Evolutionary conservation across 805 yeast species (phyloP).

Genomic region (Spathaspora hagerdaliae): DNA sequence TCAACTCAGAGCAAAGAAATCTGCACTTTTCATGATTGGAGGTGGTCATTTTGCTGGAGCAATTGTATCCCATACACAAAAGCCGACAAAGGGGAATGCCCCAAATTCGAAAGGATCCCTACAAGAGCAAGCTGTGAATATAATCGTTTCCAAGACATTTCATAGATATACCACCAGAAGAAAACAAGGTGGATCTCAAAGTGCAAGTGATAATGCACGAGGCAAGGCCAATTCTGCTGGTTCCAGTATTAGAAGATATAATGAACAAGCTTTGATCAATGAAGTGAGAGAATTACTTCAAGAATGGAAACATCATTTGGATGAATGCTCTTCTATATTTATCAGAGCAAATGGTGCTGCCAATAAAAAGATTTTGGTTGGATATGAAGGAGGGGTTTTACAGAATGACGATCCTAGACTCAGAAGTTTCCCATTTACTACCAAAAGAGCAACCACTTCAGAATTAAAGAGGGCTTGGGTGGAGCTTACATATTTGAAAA

Average conservation of each 20-base stretch:
- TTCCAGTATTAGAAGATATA: slow-evolving; percentile 80
- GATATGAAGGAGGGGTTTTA: slow-evolving; percentile 57
- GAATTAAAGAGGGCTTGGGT: slow-evolving; percentile 86
- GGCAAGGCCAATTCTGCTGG: slow-evolving; percentile 98
- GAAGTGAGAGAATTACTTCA: slow-evolving; percentile 71
- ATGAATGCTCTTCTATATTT: slow-evolving; percentile 65
- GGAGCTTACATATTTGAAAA: slow-evolving; percentile 58
- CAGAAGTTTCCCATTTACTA: slow-evolving; percentile 79
- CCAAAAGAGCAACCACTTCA: slow-evolving; percentile 76
- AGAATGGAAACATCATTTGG: slow-evolving; percentile 60
- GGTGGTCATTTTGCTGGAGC: slow-evolving; percentile 99
- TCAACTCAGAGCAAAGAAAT: slow-evolving; percentile 31
- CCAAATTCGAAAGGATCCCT: slow-evolving; percentile 40
- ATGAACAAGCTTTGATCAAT: slow-evolving; percentile 74
- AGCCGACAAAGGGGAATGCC: slow-evolving; percentile 52
- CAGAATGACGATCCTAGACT: slow-evolving; percentile 57
- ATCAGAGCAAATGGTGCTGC: slow-evolving; percentile 76
- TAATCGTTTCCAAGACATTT: slow-evolving; percentile 77
- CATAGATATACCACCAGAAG: slow-evolving; percentile 95
- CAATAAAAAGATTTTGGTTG: slow-evolving; percentile 61
- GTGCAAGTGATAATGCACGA: slow-evolving; percentile 84
- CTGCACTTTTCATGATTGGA: slow-evolving; percentile 89
- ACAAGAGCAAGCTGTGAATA: slow-evolving; percentile 59
- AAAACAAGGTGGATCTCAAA: slow-evolving; percentile 96
- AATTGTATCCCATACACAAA: slow-evolving; percentile 68